Base-by-base conservation (phyloP, 441 rosid genomes). In the Populus tomentosa region DNA sequence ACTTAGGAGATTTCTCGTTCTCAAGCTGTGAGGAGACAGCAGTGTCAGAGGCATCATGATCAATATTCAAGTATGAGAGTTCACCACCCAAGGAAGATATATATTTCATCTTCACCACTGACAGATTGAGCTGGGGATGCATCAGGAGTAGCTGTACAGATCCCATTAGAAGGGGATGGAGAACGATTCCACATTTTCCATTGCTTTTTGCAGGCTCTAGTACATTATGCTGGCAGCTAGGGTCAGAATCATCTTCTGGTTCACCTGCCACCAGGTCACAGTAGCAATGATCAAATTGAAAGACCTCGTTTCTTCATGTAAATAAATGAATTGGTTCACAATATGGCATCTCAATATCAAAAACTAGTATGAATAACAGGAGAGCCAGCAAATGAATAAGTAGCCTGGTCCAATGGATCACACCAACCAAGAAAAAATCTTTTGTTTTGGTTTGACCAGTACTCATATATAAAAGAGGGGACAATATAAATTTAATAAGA, bases 181-280 rank as follows among this genome's bases (percentile, higher is more conserved):
- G 85, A 79, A 79, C 20, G 84, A 78, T 0, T 86, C 92, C 11
- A 86, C 85, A 42, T 88, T 86, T 16, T 78, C 94, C 67, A 85
- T 82, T 36, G 82, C 90, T 75, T 89, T 88, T 76, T 87, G 92
- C 64, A 95, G 87, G 88, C 98, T 91, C 97, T 93, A 93, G 84
- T 91, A 93, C 98, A 91, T 95, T 75, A 95, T 87, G 80, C 98
- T 91, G 21, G 98, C 98, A 0, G 95, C 82, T 73, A 94, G 85
- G 24, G 88, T 93, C 20, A 94, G 93, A 77, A 93, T 93, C 98
- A 94, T 94, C 88, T 93, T 95, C 86, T 86, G 95, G 89, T 95
- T 93, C 42, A 94, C 98, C 98, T 94, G 93, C 62, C 79, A 59
- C 78, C 76, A 75, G 59, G 64, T 6, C 13, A 69, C 56, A 70